A percentile compares a stretch with the other conserved stretches of the same genome.
Evolutionary conservation across 1,284 basidiomycete species (phyloP).

Genomic region (Trichosporon faecale): DNA sequence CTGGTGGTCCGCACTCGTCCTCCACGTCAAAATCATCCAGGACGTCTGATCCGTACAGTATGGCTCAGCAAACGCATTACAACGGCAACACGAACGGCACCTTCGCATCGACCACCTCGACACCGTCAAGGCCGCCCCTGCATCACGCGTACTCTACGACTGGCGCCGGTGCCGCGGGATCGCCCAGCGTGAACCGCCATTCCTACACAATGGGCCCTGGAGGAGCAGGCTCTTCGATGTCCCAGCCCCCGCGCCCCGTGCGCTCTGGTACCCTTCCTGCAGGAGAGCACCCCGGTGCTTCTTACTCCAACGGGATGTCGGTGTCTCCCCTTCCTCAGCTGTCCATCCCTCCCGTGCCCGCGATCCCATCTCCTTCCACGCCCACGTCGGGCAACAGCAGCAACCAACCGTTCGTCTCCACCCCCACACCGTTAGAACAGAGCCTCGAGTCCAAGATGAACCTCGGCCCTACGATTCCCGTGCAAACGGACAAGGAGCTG

Average conservation of each 20-base stretch:
- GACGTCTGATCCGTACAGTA: conserved; percentile 1
- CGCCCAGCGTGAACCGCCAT: conserved; percentile 49
- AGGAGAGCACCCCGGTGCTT: conserved; percentile 30
- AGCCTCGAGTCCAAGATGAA: conserved; percentile 41
- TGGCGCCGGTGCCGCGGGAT: conserved; percentile 16
- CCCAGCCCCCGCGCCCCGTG: conserved; percentile 43
- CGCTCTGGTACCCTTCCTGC: conserved; percentile 49
- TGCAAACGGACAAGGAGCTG: conserved; percentile 29
- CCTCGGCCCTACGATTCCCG: conserved; percentile 29
- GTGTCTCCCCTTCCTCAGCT: conserved; percentile 1
- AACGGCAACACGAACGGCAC: conserved; percentile 8
- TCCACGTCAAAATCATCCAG: conserved; percentile 8
- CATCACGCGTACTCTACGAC: conserved; percentile 3
- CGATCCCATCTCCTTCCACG: conserved; percentile 8
- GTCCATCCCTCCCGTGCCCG: conserved; percentile 3
- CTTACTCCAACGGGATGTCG: conserved; percentile 10
- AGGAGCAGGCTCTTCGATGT: background rate
- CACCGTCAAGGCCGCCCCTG: conserved; percentile 7
- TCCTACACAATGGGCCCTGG: conserved; percentile 27
- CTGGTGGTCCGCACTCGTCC: background rate
- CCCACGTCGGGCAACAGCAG: conserved; percentile 17
- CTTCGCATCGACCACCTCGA: conserved; percentile 13
- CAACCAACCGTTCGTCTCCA: conserved; percentile 28
- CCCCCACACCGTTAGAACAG: conserved; percentile 37
- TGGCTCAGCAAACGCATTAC: conserved; percentile 6